Conservation (phyloP, 2,329 filamentous ascomycete genomes). For the Aspergillus fructus region DNA sequence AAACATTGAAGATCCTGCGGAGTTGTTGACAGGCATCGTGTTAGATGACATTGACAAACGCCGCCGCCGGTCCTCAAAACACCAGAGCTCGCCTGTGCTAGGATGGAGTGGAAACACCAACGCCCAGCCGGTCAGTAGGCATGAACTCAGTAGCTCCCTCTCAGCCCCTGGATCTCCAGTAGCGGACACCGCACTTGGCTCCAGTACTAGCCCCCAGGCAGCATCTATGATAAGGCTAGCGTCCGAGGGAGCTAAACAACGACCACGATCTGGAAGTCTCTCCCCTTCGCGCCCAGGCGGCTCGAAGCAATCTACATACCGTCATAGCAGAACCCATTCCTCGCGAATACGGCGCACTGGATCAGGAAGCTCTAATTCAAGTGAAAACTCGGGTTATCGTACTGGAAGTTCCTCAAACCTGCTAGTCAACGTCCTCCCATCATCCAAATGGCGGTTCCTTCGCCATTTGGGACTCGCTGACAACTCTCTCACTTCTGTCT, state of each 20-base stretch:
- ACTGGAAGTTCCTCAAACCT: conserved; percentile 76
- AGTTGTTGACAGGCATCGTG: conserved; percentile 88
- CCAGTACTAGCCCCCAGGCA: conserved; percentile 51
- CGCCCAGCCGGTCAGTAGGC: conserved; percentile 60
- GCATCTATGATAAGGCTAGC: conserved; percentile 54
- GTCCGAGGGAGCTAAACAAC: conserved; percentile 50
- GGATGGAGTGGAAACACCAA: conserved; percentile 61
- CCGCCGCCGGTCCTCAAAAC: conserved; percentile 81
- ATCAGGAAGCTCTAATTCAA: conserved; percentile 90
- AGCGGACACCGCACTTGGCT: conserved; percentile 47
- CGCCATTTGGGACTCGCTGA: conserved; percentile 89
- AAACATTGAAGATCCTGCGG: conserved; percentile 82
- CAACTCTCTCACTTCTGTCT: conserved; percentile 81
- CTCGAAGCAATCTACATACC: conserved; percentile 67
- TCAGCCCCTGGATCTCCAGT: conserved; percentile 68
- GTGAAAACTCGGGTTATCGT: conserved; percentile 54
- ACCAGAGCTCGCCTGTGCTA: conserved; percentile 74
- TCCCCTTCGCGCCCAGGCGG: conserved; percentile 77
- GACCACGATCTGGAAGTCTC: conserved; percentile 64
- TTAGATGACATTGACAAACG: conserved; percentile 95
- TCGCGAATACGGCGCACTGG: conserved; percentile 81
- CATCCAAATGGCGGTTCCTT: conserved; percentile 92
- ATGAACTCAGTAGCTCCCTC: conserved; percentile 66
- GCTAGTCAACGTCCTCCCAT: conserved; percentile 68
- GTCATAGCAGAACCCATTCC: conserved; percentile 63